Percentiles rank a stretch among this genome's conserved stretches.
Conservation (phyloP, 129 eudicot genomes). For the Saussurea involucrata region DNA sequence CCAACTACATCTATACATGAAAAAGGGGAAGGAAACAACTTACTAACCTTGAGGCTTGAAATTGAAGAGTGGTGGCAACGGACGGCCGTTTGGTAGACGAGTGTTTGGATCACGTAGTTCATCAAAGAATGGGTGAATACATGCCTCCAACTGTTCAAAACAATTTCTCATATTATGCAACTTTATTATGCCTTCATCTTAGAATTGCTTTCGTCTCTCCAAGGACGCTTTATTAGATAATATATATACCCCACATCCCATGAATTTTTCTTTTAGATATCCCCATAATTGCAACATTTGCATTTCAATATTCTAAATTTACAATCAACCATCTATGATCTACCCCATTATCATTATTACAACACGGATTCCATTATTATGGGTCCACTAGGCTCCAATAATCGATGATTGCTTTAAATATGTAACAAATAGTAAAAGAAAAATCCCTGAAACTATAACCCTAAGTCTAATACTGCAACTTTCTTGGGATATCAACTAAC, state of each 20-base stretch:
- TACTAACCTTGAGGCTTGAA: slow-evolving; percentile 60
- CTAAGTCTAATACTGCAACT: too few species aligned
- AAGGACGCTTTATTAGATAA: neutral
- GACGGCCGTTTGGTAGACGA: slow-evolving; percentile 55
- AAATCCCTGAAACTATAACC: too few species aligned
- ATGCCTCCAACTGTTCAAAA: slow-evolving; percentile 39
- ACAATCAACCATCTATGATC: too few species aligned
- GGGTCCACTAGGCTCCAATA: too few species aligned
- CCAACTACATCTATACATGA: neutral
- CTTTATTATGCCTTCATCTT: neutral
- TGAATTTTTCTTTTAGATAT: neutral
- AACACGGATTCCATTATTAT: neutral
- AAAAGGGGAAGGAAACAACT: neutral
- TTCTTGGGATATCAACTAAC: too few species aligned
- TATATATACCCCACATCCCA: neutral
- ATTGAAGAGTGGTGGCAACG: slow-evolving; percentile 63
- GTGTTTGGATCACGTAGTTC: slow-evolving; percentile 52
- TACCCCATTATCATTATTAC: neutral
- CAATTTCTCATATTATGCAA: neutral
- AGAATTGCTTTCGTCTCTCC: neutral
- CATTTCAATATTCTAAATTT: neutral
- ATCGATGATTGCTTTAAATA: too few species aligned
- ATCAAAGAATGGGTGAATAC: slow-evolving; percentile 39
- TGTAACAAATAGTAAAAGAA: too few species aligned
- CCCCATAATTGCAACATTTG: neutral